Conservation (phyloP, 169 alveolate species). For the Cryptosporidium sp. region DNA sequence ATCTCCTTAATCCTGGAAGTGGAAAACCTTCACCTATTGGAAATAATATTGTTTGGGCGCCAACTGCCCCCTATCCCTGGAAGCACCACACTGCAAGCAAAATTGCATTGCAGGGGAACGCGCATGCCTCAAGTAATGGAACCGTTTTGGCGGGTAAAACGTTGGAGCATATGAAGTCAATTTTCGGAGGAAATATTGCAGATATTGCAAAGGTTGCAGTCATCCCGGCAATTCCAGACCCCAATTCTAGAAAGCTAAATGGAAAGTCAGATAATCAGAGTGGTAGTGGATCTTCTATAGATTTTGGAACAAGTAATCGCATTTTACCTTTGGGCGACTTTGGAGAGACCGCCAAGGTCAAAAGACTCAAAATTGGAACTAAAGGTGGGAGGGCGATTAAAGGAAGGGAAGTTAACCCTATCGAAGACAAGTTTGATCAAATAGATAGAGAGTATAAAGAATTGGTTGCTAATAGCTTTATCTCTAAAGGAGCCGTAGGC, state of each 20-base stretch:
- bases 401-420: not conserved
- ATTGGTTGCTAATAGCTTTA: not conserved
- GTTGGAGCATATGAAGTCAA: slow-evolving; percentile 55
- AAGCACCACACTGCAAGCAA: slow-evolving; percentile 22
- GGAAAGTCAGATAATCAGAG: not conserved
- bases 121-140: not conserved
- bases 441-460: slow-evolving; percentile 30
- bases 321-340: slow-evolving; percentile 50
- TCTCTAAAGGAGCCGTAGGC: not conserved
- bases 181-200: slow-evolving; percentile 54
- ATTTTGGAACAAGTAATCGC: not conserved
- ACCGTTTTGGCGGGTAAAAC: slow-evolving; percentile 39
- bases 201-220: slow-evolving; percentile 38
- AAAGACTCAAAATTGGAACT: slow-evolving; percentile 10
- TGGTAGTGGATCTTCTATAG: not conserved
- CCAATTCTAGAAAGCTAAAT: not conserved
- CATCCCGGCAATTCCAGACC: slow-evolving; percentile 28
- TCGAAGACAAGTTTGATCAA: slow-evolving; percentile 10
- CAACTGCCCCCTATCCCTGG: slow-evolving; percentile 59
- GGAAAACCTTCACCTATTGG: not conserved
- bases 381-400: not conserved
- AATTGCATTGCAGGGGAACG: not conserved
- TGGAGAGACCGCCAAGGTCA: slow-evolving; percentile 29
- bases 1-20: slow-evolving; percentile 8
- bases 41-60: slow-evolving; percentile 54